Evolutionary conservation across 208 protist species (phyloP).

Genomic region (Jaenimonas drosophilae): DNA sequence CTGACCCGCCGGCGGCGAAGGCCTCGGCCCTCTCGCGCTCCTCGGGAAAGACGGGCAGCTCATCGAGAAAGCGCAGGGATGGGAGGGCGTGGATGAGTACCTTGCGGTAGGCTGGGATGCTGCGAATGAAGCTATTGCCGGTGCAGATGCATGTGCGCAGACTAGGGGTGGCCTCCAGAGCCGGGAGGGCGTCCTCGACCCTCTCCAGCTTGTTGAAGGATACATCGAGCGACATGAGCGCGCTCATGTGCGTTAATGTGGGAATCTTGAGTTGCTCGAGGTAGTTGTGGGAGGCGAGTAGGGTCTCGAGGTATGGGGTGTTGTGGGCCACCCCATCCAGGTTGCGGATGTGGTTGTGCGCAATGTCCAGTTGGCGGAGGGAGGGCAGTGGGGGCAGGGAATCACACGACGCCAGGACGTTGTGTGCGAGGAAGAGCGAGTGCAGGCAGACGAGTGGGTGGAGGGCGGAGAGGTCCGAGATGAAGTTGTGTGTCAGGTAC

Average conservation of each 20-base stretch:
- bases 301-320: conserved; percentile 28
- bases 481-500: conserved; percentile 88
- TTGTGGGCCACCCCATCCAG: conserved; percentile 28
- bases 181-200: conserved; percentile 7
- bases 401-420: conserved; percentile 55
- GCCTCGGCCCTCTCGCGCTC: conserved; percentile 67
- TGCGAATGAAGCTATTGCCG: conserved; percentile 62
- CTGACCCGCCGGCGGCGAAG: conserved; percentile 32
- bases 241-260: background rate
- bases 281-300: conserved; percentile 46
- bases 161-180: conserved; percentile 4
- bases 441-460: conserved; percentile 33
- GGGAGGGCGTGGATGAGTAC: conserved; percentile 39
- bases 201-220: conserved; percentile 22
- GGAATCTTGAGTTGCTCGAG: conserved; percentile 13
- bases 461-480: conserved; percentile 73
- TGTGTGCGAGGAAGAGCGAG: conserved; percentile 84
- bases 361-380: conserved; percentile 77
- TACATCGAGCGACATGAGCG: conserved; percentile 24
- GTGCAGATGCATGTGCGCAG: conserved; percentile 72
- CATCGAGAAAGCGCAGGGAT: conserved; percentile 59
- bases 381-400: conserved; percentile 47
- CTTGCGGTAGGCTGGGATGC: conserved; percentile 71
- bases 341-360: conserved; percentile 55
- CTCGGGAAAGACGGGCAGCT: conserved; percentile 48